phyloP scores from a whole-genome alignment of 225 moss, liverwort and hornwort species.

The Pseudisothecium myosuroides region DNA sequence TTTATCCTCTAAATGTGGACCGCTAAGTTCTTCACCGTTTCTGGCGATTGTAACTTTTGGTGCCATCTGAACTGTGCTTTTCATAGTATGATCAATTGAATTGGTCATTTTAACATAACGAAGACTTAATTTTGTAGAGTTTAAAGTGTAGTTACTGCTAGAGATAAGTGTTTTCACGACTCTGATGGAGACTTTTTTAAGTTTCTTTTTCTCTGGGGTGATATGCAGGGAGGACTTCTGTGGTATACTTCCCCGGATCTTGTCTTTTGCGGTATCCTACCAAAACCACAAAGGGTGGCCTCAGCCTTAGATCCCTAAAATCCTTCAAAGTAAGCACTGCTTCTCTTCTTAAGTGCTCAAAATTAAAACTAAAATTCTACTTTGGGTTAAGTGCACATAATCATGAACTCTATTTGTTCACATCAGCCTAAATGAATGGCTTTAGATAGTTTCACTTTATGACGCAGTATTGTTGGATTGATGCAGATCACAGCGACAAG shows the following conservation, averaged over 20 bases:
- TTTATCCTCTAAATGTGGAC: background rate
- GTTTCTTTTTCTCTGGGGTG: background rate
- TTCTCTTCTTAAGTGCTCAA: background rate
- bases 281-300: conserved; percentile 34
- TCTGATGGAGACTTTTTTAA: background rate
- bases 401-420: background rate
- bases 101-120: background rate
- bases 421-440: background rate
- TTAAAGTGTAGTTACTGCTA: background rate
- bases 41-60: background rate
- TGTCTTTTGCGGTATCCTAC: conserved; percentile 73
- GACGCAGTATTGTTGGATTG: background rate
- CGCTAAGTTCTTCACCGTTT: background rate
- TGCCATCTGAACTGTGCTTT: background rate
- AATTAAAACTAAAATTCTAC: background rate
- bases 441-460: background rate
- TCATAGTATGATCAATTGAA: background rate
- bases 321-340: conserved; percentile 54
- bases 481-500: conserved; percentile 72
- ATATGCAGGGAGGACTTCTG: conserved; percentile 50
- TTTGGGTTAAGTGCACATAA: background rate
- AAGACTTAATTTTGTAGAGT: background rate
- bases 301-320: conserved; percentile 47
- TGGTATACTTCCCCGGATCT: conserved; percentile 66
- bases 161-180: background rate